Base-by-base conservation (phyloP, 345 rosid species). In the Populus alba region DNA sequence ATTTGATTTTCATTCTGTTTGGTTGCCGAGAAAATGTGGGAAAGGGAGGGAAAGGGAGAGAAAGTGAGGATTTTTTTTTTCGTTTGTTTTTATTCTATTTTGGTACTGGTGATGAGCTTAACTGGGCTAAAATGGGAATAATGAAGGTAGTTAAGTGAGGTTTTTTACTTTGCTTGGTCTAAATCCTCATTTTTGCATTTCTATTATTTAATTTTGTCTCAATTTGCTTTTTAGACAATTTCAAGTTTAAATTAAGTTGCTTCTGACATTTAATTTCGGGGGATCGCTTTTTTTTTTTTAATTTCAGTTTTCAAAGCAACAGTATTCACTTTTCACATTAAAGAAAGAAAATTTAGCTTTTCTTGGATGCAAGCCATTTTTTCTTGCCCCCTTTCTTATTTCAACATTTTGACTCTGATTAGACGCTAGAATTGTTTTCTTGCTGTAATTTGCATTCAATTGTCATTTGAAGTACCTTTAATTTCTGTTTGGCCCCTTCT, bases 41-140 rank as follows among this genome's bases (percentile, higher is more conserved):
- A n/a, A 63, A 66, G 45, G 76, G 53, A 43, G 33, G 72, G 72
- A 22, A 63, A 66, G 47, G 76, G 53, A 43, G 33, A n/a, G 25
- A 73, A 35, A 61, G n/a, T 29, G 16, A 27, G 15, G 37, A 33
- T 33, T 22, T 27, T 68, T 57, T 57, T 6, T 16, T 18, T 16
- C 23, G 61, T 9, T 70, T 20, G 6, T 27, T 79, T 67, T 73
- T 23, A 7, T n/a, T 43, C 27, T 51, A 39, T 25, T 75, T 75
- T 43, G 70, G 4, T 65, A 3, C 7, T 10, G 9, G 8, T 9
- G 8, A 18, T 18, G 39, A 25, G 37, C 8, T 35, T 66, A 3
- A 37, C 23, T 11, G 29, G 47, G 77, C 57, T 63, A 8, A 38
- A 62, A 27, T 27, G 22, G 37, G 29, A 69, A 17, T 45, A 29